Base-by-base conservation (phyloP, 2,329 filamentous ascomycete genomes). In the Phialophora expanda region DNA sequence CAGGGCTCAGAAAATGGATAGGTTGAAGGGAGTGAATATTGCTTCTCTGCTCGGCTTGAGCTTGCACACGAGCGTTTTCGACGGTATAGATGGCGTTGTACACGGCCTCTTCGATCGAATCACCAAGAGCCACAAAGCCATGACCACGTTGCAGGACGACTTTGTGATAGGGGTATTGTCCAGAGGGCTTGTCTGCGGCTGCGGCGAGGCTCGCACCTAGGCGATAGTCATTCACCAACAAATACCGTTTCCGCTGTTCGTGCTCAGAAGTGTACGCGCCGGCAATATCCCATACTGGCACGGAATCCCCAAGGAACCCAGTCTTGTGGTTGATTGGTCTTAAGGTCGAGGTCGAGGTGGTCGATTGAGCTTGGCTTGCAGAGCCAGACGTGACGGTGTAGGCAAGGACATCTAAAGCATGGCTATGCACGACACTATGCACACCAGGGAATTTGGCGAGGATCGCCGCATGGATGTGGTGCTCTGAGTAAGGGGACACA, bases 401-500 rank as follows among this genome's bases (percentile, higher is more conserved):
- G n/a, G 53, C 26, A 14, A 55, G n/a, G 3, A 55, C 53, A 32
- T 55, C 53, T n/a, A 55, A 17, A 24, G 53, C 53, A 55, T 55
- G 53, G n/a, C 53, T 55, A 55, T 55, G 53, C 53, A 55, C 53
- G 9, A 55, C 53, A 32, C 53, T 55, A 11, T 55, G 24, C 24
- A 55, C 53, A 9, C 17, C 12, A 2, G 53, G 53, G n/a, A 30
- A 55, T 34, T 22, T 30, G 4, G 53, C 53, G 12, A 55, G 53
- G n/a, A 55, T 55, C 53, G 53, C 53, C 17, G 53, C 53, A 28
- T 55, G 53, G 53, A 55, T 55, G 53, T 55, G 28, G n/a, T 55
- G 53, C 26, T 55, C 53, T 17, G 53, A 55, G 17, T 55, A 55
- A 30, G 53, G 53, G 17, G 53, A 55, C 7, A 28, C 24, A 11